Percentiles rank a stretch among this genome's conserved stretches.
Conservation (phyloP, 2,329 filamentous ascomycete genomes). For the Colletotrichum tropicale region DNA sequence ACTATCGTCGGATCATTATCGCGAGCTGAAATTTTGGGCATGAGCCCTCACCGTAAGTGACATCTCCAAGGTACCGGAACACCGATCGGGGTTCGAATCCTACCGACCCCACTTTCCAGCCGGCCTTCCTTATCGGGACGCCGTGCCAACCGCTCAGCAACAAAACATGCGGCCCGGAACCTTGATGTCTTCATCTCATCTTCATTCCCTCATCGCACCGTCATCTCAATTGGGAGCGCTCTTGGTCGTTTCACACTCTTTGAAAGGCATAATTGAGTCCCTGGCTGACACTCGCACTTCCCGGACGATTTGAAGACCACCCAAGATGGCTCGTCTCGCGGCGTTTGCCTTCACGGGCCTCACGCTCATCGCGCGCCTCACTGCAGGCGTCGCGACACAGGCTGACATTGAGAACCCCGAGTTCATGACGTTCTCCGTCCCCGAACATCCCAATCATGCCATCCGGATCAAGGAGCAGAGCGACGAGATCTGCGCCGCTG, state of each 20-base stretch:
- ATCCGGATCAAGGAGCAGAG: slow-evolving; percentile 29
- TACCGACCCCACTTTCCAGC: not conserved
- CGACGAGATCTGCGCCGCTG: slow-evolving; percentile 27
- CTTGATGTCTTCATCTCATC: not conserved
- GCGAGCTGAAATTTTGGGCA: rapidly evolving
- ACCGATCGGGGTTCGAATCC: not conserved
- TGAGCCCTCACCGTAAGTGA: not conserved
- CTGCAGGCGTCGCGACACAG: not conserved
- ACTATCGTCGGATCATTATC: not conserved
- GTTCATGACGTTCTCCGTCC: slow-evolving; percentile 3
- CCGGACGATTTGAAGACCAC: not conserved
- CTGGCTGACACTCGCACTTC: not conserved
- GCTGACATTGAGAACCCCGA: not conserved
- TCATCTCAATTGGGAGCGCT: not conserved
- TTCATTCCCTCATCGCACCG: not conserved
- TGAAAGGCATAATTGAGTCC: not conserved
- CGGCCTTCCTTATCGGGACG: not conserved
- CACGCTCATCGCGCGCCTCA: not conserved
- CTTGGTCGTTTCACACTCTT: not conserved
- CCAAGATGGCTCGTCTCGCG: not conserved
- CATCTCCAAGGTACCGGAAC: not conserved
- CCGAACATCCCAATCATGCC: slow-evolving; percentile 23
- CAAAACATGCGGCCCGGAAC: not conserved
- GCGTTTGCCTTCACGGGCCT: not conserved
- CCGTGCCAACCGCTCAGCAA: not conserved